Conservation (phyloP, 192 early-diverging fungal genomes). For the Gigaspora rosea region DNA sequence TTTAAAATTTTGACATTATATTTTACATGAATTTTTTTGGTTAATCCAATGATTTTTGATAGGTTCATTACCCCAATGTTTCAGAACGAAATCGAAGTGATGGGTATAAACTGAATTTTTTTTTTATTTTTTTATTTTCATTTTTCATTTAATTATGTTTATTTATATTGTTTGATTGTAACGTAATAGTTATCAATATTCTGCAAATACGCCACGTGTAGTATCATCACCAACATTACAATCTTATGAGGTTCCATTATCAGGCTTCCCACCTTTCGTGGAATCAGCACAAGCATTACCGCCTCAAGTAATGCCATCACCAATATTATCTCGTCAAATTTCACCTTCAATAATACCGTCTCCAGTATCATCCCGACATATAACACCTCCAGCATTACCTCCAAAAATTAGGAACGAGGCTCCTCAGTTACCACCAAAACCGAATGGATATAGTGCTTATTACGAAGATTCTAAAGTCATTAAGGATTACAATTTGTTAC, state of each 20-base stretch:
- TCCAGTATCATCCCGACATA: neutral
- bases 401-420: constrained; percentile 16
- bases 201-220: neutral
- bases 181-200: neutral
- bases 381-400: constrained; percentile 1
- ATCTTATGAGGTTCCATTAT: neutral
- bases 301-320: too few species aligned
- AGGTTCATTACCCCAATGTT: constrained; percentile 17
- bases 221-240: too few species aligned
- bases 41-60: neutral
- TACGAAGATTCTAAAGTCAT: neutral
- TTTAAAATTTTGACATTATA: too few species aligned
- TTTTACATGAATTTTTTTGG: too few species aligned
- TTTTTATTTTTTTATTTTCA: neutral
- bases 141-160: neutral
- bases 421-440: constrained; percentile 4
- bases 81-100: constrained; percentile 24
- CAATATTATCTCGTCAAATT: too few species aligned
- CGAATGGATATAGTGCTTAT: neutral
- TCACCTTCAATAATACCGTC: neutral
- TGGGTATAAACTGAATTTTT: constrained; percentile 15
- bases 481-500: neutral
- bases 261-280: neutral
- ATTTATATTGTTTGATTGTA: neutral
- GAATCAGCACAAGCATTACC: neutral